These are phyloP conservation scores for Cavenderia fasciculata DNA, from an alignment of 78 protist species.

Conservation along the genomic window DNA sequence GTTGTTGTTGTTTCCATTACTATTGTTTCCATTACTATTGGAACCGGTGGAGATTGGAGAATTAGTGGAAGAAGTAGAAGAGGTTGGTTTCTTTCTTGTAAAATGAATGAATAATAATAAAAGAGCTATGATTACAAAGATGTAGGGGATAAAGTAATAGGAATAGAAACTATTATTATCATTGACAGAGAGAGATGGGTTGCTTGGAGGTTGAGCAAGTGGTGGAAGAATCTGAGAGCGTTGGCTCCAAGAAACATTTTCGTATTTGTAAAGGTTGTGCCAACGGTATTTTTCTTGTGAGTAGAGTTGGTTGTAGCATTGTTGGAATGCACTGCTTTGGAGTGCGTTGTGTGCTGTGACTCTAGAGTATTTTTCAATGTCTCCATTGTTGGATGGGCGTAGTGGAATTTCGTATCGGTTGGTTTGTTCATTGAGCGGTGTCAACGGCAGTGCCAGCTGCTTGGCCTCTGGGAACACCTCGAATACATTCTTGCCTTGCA, in stretches of 20 bases:
- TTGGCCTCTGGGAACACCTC: slow-evolving; percentile 12
- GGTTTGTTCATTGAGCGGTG: slow-evolving; percentile 10
- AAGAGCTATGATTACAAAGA: background rate
- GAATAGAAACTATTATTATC: background rate
- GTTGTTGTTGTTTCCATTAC: too few relatives aligned
- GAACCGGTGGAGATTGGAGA: too few relatives aligned
- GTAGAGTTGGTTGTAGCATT: background rate
- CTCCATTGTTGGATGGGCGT: background rate
- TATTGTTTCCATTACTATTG: too few relatives aligned
- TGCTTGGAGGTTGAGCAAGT: background rate
- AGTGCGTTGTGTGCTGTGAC: background rate
- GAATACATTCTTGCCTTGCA: background rate
- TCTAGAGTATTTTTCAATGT: slow-evolving; percentile 18
- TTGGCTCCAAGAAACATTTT: slow-evolving; percentile 28
- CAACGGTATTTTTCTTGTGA: slow-evolving; percentile 5
- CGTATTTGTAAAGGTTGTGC: slow-evolving; percentile 13
- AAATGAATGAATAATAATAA: background rate
- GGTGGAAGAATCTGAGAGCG: slow-evolving; percentile 9
- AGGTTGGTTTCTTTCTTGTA: background rate
- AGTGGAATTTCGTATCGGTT: background rate
- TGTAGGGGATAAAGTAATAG: background rate
- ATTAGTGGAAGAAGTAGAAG: too few relatives aligned
- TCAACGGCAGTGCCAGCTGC: background rate
- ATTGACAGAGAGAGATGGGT: background rate
- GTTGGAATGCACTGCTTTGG: background rate